phyloP scores from a whole-genome alignment of 2,329 filamentous ascomycete genomes.

The Paecilomyces fulvus region DNA sequence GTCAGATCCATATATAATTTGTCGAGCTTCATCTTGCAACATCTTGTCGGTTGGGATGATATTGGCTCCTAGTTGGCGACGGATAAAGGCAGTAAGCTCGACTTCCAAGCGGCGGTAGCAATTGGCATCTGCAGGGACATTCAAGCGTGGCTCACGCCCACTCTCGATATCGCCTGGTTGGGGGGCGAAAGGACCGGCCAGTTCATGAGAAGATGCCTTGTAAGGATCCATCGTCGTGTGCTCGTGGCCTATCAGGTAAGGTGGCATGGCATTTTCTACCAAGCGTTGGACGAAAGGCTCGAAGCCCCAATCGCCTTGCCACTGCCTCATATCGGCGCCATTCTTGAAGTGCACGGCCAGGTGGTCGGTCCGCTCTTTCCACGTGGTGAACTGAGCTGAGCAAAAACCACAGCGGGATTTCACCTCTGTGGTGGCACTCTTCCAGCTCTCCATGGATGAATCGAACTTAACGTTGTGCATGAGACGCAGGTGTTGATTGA shows the following conservation, averaged over 20 bases:
- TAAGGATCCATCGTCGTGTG: constrained; percentile 26
- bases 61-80: constrained; percentile 23
- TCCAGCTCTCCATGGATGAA: constrained; percentile 51
- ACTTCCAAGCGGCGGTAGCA: constrained; percentile 34
- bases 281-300: constrained; percentile 26
- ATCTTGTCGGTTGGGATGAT: constrained; percentile 28
- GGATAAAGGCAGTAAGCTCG: constrained; percentile 33
- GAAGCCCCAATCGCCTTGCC: constrained; percentile 36
- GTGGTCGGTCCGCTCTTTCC: constrained; percentile 37
- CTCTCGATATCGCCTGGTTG: constrained; percentile 1
- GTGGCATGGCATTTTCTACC: constrained; percentile 29
- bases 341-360: constrained; percentile 33
- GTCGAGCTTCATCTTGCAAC: constrained; percentile 28
- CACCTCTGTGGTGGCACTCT: constrained; percentile 46
- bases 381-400: constrained; percentile 30
- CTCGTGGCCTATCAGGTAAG: constrained; percentile 29
- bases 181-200: constrained; percentile 6
- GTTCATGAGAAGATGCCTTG: constrained; percentile 9
- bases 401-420: constrained; percentile 42
- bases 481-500: constrained; percentile 52
- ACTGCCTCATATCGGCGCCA: constrained; percentile 29
- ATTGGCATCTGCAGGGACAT: constrained; percentile 27
- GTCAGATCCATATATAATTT: constrained; percentile 24
- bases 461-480: constrained; percentile 52
- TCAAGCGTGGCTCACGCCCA: constrained; percentile 9